Conservation (phyloP, 2,329 filamentous ascomycete species). For the Sarocladium kiliense region DNA sequence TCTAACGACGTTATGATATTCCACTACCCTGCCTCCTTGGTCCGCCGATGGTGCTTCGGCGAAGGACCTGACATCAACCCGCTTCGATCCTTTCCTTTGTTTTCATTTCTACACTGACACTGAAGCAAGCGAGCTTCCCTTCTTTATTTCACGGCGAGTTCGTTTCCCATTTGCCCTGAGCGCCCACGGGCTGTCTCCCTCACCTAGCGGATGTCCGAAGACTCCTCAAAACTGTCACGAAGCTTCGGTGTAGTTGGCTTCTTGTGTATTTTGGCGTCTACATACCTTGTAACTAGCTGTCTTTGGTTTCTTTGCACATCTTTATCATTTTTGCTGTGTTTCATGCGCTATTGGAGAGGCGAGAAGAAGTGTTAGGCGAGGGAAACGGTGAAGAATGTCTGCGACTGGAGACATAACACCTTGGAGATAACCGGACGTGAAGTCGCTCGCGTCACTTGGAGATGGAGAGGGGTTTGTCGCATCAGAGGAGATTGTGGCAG, state of each 20-base stretch:
- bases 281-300: neutral
- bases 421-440: neutral
- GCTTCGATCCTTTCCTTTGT: slow-evolving; percentile 5
- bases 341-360: neutral
- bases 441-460: neutral
- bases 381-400: neutral
- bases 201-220: neutral
- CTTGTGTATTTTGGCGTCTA: neutral
- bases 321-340: neutral
- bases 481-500: neutral
- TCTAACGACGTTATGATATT: slow-evolving; percentile 11
- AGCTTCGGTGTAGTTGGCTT: neutral
- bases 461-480: neutral
- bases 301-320: neutral
- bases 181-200: neutral
- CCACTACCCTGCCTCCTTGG: neutral
- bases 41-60: too few species aligned
- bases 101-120: neutral
- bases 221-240: neutral
- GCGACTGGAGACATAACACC: neutral
- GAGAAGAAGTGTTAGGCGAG: neutral
- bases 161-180: neutral
- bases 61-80: neutral
- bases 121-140: slow-evolving; percentile 9
- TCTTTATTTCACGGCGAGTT: neutral